phyloP scores from a whole-genome alignment of 2,329 filamentous ascomycete genomes.

The Claviceps quebecensis region DNA sequence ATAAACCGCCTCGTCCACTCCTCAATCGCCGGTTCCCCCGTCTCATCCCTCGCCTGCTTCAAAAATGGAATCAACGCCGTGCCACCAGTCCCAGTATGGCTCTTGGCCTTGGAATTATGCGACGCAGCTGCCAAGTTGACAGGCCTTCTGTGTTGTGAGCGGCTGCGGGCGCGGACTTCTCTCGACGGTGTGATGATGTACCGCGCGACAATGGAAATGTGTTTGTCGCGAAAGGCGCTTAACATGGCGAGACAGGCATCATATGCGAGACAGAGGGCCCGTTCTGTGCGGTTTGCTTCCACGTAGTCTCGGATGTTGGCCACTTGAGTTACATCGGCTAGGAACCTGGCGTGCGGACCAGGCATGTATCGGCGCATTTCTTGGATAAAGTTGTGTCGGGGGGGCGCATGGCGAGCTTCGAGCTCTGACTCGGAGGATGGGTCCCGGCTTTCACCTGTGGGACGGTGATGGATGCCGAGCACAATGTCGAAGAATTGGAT shows the following conservation, averaged over 20 bases:
- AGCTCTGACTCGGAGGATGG: slow-evolving; percentile 22
- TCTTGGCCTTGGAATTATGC: slow-evolving; percentile 33
- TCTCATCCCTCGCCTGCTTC: slow-evolving; percentile 94
- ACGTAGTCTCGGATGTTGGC: slow-evolving; percentile 85
- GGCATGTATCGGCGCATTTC: slow-evolving; percentile 99
- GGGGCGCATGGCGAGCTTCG: slow-evolving; percentile 27
- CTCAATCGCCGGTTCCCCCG: slow-evolving; percentile 74
- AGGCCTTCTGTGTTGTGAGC: slow-evolving; percentile 38
- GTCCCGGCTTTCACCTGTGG: slow-evolving; percentile 59
- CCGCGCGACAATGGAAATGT: slow-evolving; percentile 89
- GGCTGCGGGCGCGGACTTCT: slow-evolving; percentile 51
- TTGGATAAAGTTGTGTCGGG: slow-evolving; percentile 70
- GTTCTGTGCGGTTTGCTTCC: slow-evolving; percentile 43
- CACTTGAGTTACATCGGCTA: slow-evolving; percentile 63
- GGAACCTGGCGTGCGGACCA: slow-evolving; percentile 76
- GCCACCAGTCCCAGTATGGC: slow-evolving; percentile 79
- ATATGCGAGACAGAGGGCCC: slow-evolving; percentile 62
- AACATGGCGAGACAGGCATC: slow-evolving; percentile 72
- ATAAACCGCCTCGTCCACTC: slow-evolving; percentile 46
- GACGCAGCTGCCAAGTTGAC: slow-evolving; percentile 52
- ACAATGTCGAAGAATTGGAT: slow-evolving; percentile 96
- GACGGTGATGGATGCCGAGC: slow-evolving; percentile 77
- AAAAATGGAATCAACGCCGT: slow-evolving; percentile 90
- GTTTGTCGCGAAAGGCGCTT: slow-evolving; percentile 67
- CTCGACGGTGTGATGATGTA: slow-evolving; percentile 88